A percentile compares a stretch with the other conserved stretches of the same genome.
Evolutionary conservation across 1,284 basidiomycete species (phyloP).

Genomic region (Ganoderma sinense): DNA sequence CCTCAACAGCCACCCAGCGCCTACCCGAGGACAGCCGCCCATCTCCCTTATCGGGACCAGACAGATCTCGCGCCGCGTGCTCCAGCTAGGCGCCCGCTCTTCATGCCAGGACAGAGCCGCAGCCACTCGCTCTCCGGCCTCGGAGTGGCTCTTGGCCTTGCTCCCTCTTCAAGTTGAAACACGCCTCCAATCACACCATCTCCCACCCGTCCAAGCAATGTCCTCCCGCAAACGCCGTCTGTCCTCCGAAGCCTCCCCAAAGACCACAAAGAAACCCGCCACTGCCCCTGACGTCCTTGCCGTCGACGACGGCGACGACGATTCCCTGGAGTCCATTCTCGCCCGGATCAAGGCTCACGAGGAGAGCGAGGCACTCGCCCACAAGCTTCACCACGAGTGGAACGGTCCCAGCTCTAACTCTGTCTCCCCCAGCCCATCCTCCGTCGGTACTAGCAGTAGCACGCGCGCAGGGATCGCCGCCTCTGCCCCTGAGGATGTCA

Average conservation of each 20-base stretch:
- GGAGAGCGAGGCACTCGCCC: constrained; percentile 50
- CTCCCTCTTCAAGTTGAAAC: neutral
- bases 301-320: constrained; percentile 44
- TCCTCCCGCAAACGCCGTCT: constrained; percentile 27
- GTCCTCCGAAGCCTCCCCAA: constrained; percentile 12
- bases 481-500: constrained; percentile 20
- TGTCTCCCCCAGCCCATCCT: constrained; percentile 10
- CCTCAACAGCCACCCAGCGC: constrained; percentile 16
- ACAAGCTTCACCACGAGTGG: constrained; percentile 44
- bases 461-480: neutral
- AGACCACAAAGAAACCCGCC: constrained; percentile 26
- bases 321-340: constrained; percentile 48
- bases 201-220: constrained; percentile 19
- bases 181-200: neutral
- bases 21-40: constrained; percentile 2
- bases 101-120: neutral
- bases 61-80: constrained; percentile 13
- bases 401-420: constrained; percentile 7
- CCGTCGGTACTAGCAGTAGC: neutral
- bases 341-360: constrained; percentile 52
- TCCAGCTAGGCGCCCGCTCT: neutral
- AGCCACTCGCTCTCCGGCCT: neutral
- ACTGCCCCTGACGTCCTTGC: constrained; percentile 9
- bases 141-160: neutral
- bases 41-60: constrained; percentile 20